Evolutionary conservation across 2,329 filamentous ascomycete genomes (phyloP), one percentile per base, ranked within the genome.

Genomic region (Boeremia lycopersici): DNA sequence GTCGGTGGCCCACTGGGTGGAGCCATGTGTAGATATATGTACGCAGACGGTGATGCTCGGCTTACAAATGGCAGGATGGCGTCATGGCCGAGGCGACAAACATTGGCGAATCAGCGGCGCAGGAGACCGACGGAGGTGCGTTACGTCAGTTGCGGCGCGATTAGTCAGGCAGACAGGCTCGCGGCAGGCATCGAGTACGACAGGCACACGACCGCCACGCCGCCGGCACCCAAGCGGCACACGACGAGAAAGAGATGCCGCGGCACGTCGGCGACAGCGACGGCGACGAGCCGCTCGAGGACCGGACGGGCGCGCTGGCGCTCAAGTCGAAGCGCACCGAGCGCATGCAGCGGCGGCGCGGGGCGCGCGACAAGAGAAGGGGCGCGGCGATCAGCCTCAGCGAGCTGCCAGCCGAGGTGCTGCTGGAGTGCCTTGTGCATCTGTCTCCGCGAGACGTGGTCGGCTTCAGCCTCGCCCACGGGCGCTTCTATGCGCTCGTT

Each of bases 311-410:
- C 42, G 69, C 75, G 1, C 72, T 85, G 12, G 65, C 75, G 1
- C 74, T 83, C 23, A 77, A 70, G 42, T 85, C 82, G 7, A 85
- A 84, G 65, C 80, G 80, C 48, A 84, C 79, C 6, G 77, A 81
- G 61, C 78, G 83, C 29, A 73, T 77, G 59, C 71, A 78, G 52
- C 78, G 76, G 51, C 73, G 73, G 61, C 76, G 73, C 53, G 65
- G 62, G 4, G 64, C 62, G 25, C 65, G 67, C 34, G 62, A 71
- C 28, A 58, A 62, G 43, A 64, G 71, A 29, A 69, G 60, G 15
- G 70, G 74, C 28, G 68, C 68, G 47, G 62, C 67, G 10, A 64
- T 66, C 29, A 74, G 61, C 17, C 68, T 84, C 10, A 60, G 80
- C 19, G 76, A 80, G 56, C 74, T 86, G 0, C 84, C 84, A 0